Base-by-base conservation (phyloP, 169 alveolate genomes). In the Hepatocystis sp. region DNA sequence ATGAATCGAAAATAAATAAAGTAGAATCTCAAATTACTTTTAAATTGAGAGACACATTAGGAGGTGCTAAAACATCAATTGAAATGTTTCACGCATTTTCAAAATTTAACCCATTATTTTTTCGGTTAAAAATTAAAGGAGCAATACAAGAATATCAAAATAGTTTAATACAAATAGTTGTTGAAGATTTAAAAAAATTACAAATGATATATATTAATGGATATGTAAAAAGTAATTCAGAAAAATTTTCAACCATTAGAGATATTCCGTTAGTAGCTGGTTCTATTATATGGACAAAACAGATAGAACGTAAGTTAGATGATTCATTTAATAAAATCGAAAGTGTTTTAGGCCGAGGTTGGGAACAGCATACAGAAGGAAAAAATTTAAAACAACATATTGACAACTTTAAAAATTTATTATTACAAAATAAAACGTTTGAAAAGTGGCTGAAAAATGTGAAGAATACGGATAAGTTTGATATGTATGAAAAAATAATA, bases 111-210 rank as follows among this genome's bases (percentile, higher is more conserved):
- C 97, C 98, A 4, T 92, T 98, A 34, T 97, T 98, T 88, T 93
- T 94, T 88, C 90, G 99, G 34, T 99, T 98, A 13, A 93, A 99
- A 66, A 97, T 98, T 78, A 93, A 97, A 68, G 97, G 98, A 34
- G 99, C 99, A 5, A 97, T 98, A 32, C 97, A 97, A 85, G 99
- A 97, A 90, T 98, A 97, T 88, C 98, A 97, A 93, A 94, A 98
- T 17, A 91, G 96, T 49, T 78, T 97, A n/a, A 61, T 98, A 58
- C 94, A 96, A 44, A 94, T 92, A 40, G 98, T 97, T 4, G 95
- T 95, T 85, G 96, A 94, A 42, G 99, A 97, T 85, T 93, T 97
- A 44, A 84, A 93, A 36, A 86, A 93, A 28, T 88, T 98, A 44
- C 98, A 97, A 86, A 96, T 93, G 52, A 94, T 96, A 61, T 96